Evolutionary conservation across 768 basidiomycete species (phyloP), one percentile per base, ranked within the genome.

Genomic region (Pulveroboletus sp.): DNA sequence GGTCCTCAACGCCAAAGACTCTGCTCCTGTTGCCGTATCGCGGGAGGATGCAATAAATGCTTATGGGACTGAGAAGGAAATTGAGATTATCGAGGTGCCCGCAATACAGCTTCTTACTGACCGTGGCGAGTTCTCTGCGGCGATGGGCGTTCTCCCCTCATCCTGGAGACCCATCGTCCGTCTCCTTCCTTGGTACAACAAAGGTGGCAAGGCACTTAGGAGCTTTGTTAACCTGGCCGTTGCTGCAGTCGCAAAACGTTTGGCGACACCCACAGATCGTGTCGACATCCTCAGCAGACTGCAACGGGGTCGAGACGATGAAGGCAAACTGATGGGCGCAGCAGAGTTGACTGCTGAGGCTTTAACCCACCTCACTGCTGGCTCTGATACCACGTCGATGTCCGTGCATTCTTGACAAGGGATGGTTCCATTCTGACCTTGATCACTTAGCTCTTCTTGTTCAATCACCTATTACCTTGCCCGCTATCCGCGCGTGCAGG

Each of bases 321-420:
- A 77, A 26, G 93, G 93, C 12, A 81, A 90, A 4, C 81, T 76
- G 1, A 85, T 96, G 86, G 82, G 86, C 0, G 75, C 76, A 24
- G 82, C 81, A 57, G 93, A 95, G 63, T 69, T 96, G 49, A 95
- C 91, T 1, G 92, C 92, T 0, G 93, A 96, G 70, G 86, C 87
- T 39, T 68, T 89, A 21, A 92, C 91, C 1, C 80, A 92, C 43
- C 76, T 93, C 15, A 92, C 93, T 55, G 90, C 90, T 6, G 92
- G 92, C 2, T 88, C 86, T 4, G 93, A 96, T 59, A 96, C 93
- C 1, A 95, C 93, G 0, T 93, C 92, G 38, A 96, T 94, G 89
- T 90, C 57, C 51, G 83, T 38, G 36, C 32, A 17, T 42, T 46
- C 11, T 15, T 15, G 4, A 33, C 24, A 21, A 37, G 27, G 21